Conservation (phyloP, 164 flowering plant species). For the Protea cynaroides region DNA sequence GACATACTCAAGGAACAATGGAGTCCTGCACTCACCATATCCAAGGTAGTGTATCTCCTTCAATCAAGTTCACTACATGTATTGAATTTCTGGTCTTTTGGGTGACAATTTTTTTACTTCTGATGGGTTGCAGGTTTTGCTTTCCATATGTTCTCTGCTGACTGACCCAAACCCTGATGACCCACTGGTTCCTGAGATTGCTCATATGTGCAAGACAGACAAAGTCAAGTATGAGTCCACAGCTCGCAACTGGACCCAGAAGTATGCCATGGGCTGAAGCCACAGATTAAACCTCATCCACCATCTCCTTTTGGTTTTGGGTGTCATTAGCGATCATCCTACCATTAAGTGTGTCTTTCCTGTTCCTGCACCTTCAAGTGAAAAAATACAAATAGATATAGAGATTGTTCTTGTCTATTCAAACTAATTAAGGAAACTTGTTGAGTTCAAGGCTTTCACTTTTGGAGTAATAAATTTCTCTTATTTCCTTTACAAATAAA, state of each 20-base stretch:
- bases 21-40: constrained; percentile 64
- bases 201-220: constrained; percentile 61
- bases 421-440: no score
- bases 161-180: constrained; percentile 68
- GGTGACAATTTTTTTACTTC: no score
- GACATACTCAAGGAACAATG: constrained; percentile 66
- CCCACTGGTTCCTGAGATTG: constrained; percentile 68
- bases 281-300: not conserved
- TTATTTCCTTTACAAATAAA: no score
- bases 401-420: no score
- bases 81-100: no score
- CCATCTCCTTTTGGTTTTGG: not conserved
- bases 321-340: no score
- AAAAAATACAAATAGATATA: no score
- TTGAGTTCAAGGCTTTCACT: no score
- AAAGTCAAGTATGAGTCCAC: constrained; percentile 51
- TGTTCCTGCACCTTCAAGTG: no score
- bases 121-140: constrained; percentile 53
- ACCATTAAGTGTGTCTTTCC: no score
- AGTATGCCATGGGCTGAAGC: constrained; percentile 51
- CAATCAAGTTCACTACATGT: not conserved
- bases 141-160: constrained; percentile 54
- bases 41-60: constrained; percentile 37
- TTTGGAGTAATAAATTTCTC: no score
- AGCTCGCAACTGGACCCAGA: constrained; percentile 64